phyloP scores from a whole-genome alignment of 208 protist genomes.

The Endotrypanum monterogeii region DNA sequence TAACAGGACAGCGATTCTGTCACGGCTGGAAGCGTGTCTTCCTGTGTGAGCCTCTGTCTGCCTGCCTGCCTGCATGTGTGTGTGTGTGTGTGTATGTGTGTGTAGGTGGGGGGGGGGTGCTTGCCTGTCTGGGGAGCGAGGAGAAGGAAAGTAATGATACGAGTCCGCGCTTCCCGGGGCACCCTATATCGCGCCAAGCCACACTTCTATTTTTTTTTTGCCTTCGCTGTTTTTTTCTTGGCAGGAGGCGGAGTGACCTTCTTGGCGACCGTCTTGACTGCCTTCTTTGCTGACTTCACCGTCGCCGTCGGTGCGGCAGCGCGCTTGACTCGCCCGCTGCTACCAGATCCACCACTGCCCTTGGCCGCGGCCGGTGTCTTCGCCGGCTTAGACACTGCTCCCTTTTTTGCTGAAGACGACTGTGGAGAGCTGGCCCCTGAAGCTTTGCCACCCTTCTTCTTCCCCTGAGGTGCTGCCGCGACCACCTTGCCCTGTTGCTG shows the following conservation, averaged over 20 bases:
- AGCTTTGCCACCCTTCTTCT: conserved; percentile 19
- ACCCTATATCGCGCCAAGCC: not conserved
- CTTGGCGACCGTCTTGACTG: conserved; percentile 40
- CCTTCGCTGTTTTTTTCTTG: conserved; percentile 38
- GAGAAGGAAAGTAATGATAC: not conserved
- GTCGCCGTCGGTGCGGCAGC: conserved; percentile 10
- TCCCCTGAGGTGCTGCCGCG: not conserved
- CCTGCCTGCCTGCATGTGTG: too few relatives aligned
- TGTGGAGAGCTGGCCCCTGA: conserved; percentile 3
- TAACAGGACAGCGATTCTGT: too few relatives aligned
- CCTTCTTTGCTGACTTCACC: conserved; percentile 36
- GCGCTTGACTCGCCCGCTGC: conserved; percentile 21
- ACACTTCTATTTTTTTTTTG: conserved; percentile 45
- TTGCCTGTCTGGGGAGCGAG: too few relatives aligned
- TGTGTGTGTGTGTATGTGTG: too few relatives aligned
- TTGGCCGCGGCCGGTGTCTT: conserved; percentile 1
- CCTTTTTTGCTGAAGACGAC: conserved; percentile 7
- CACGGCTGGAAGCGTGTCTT: too few relatives aligned
- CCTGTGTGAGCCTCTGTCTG: too few relatives aligned
- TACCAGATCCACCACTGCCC: conserved; percentile 13
- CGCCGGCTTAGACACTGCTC: conserved; percentile 37
- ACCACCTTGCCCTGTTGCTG: conserved; percentile 1
- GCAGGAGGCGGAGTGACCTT: conserved; percentile 25
- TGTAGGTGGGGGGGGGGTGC: too few relatives aligned
- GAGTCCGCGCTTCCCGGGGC: too few relatives aligned